Evolutionary conservation across 1,139 yeast genomes (phyloP).

Genomic region (Suhomyces bolitotheri): DNA sequence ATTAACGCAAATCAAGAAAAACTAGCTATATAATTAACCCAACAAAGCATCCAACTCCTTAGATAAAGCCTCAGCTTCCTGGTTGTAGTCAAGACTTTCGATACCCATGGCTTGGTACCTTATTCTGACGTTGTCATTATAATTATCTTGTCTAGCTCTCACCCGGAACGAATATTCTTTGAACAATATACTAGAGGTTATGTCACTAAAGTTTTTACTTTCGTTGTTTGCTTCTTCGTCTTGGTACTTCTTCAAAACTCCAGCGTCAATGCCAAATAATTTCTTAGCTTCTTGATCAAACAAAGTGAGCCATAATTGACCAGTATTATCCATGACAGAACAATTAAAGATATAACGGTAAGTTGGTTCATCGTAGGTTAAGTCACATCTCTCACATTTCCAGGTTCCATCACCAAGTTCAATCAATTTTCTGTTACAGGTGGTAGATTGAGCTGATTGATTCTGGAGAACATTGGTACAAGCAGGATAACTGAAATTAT

Average conservation of each 20-base stretch:
- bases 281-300: constrained; percentile 82
- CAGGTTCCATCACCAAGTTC: constrained; percentile 74
- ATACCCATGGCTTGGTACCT: constrained; percentile 68
- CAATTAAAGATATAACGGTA: constrained; percentile 77
- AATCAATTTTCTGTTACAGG: constrained; percentile 81
- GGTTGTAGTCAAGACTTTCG: constrained; percentile 55
- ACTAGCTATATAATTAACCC: constrained; percentile 17
- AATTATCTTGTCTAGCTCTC: constrained; percentile 80
- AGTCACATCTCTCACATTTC: constrained; percentile 93
- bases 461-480: constrained; percentile 55
- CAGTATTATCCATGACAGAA: constrained; percentile 74
- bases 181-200: constrained; percentile 57
- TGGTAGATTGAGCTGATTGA: constrained; percentile 27
- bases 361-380: constrained; percentile 63
- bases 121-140: constrained; percentile 74
- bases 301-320: constrained; percentile 82
- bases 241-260: constrained; percentile 57
- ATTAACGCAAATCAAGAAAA: constrained; percentile 3
- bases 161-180: constrained; percentile 77
- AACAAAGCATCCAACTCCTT: constrained; percentile 48
- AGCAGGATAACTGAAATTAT: constrained; percentile 87
- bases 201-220: constrained; percentile 48
- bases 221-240: constrained; percentile 36
- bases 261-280: constrained; percentile 70
- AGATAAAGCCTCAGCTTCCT: constrained; percentile 63